These are phyloP conservation scores for Paramecium tetraurelia DNA, from an alignment of 73 alveolate species.

Conservation along the genomic window DNA sequence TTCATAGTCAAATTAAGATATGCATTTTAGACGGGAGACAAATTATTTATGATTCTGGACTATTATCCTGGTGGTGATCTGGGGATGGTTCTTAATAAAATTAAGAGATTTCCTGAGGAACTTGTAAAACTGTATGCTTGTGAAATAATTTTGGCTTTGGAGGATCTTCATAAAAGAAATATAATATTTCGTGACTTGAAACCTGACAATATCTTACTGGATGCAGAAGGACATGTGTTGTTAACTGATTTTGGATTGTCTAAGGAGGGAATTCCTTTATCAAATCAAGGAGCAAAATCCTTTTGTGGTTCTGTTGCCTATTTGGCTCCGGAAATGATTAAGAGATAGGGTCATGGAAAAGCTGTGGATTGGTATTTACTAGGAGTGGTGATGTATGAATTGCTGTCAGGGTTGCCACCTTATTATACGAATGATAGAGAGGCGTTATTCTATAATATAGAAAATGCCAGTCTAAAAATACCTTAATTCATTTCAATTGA, in stretches of 20 bases:
- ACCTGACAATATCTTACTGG: constrained; percentile 81
- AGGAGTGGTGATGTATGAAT: constrained; percentile 94
- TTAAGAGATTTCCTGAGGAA: constrained; percentile 86
- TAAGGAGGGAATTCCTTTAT: constrained; percentile 87
- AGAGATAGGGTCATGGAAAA: constrained; percentile 94
- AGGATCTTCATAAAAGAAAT: constrained; percentile 86
- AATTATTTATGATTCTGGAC: constrained; percentile 81
- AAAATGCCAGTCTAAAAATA: constrained; percentile 71
- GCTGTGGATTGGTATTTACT: constrained; percentile 96
- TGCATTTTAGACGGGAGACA: constrained; percentile 91
- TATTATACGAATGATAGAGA: constrained; percentile 84
- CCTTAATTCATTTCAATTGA: constrained; percentile 68
- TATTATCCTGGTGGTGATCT: constrained; percentile 96
- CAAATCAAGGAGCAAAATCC: constrained; percentile 75
- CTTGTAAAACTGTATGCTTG: constrained; percentile 82
- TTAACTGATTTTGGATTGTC: constrained; percentile 95
- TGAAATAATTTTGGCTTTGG: constrained; percentile 90
- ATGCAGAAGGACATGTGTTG: constrained; percentile 94
- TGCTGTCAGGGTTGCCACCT: constrained; percentile 96
- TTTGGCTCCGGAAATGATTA: constrained; percentile 96
- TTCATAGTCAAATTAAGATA: constrained; percentile 82
- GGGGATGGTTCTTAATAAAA: constrained; percentile 75
- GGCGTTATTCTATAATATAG: constrained; percentile 77
- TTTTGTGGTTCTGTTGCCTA: constrained; percentile 96
- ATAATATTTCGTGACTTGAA: constrained; percentile 85